Conservation (phyloP, 139 green algal genomes). For the Raphidocelis subcapitata region DNA sequence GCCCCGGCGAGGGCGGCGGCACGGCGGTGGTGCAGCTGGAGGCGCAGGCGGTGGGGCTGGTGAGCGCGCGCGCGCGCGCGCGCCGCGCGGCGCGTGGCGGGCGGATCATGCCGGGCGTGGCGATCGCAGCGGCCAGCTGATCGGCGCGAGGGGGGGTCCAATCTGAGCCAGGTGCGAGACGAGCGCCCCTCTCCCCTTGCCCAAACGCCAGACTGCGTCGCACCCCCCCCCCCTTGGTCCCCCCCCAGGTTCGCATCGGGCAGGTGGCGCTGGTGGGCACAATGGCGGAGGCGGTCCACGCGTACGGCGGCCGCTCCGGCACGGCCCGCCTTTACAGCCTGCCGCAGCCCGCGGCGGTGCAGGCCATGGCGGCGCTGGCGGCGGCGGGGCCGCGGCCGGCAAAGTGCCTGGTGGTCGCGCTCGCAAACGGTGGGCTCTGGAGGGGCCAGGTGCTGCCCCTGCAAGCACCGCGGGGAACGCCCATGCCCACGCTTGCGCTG, state of each 20-base stretch:
- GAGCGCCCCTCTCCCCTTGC: too few species aligned
- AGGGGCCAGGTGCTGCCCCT: background rate
- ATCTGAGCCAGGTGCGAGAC: too few species aligned
- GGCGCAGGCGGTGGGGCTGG: slow-evolving; percentile 42
- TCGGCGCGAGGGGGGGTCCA: too few species aligned
- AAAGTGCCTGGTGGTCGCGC: slow-evolving; percentile 57
- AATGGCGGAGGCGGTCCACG: slow-evolving; percentile 72
- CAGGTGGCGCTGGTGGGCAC: slow-evolving; percentile 62
- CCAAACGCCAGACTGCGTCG: too few species aligned
- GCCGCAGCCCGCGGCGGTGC: slow-evolving; percentile 62
- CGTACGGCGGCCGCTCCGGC: slow-evolving; percentile 29
- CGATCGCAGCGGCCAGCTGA: too few species aligned
- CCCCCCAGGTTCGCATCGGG: slow-evolving; percentile 24
- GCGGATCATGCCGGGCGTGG: too few species aligned
- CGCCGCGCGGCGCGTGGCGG: too few species aligned
- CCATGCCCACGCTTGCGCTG: background rate
- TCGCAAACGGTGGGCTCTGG: slow-evolving; percentile 51
- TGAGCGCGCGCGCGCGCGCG: slow-evolving; percentile 3
- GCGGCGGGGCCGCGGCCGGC: slow-evolving; percentile 31
- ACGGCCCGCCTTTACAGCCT: slow-evolving; percentile 43
- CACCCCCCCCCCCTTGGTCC: too few species aligned
- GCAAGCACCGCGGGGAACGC: background rate
- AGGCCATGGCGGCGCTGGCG: slow-evolving; percentile 54
- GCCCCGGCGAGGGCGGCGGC: slow-evolving; percentile 42
- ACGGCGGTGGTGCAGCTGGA: slow-evolving; percentile 64